These are phyloP conservation scores for Penicillium mononematosum DNA, from an alignment of 495 filamentous ascomycete genomes.

Conservation along the genomic window DNA sequence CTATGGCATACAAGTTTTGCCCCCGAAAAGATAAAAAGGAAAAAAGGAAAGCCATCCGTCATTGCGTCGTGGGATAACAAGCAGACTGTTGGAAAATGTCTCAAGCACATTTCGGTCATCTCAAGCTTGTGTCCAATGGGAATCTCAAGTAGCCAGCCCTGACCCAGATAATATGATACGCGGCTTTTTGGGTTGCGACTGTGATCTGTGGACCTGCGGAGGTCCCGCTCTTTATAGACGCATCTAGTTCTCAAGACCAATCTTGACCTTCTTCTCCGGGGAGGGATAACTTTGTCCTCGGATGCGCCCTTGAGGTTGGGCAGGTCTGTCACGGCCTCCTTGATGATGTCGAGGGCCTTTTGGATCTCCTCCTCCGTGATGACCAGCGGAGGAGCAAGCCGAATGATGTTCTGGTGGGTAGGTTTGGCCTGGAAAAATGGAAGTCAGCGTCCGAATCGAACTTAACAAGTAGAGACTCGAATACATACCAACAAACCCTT, in stretches of 20 bases:
- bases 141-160: not conserved
- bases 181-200: not conserved
- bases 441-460: slow-evolving; percentile 27
- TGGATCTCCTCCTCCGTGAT: slow-evolving; percentile 57
- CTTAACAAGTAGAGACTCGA: not conserved
- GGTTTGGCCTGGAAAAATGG: slow-evolving; percentile 75
- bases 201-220: not conserved
- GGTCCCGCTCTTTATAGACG: not conserved
- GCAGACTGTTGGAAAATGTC: not conserved
- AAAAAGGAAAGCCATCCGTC: slow-evolving; percentile 16
- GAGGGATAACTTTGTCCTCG: slow-evolving; percentile 49
- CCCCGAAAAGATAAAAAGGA: not conserved
- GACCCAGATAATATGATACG: not conserved
- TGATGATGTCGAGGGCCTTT: slow-evolving; percentile 50
- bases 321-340: slow-evolving; percentile 48
- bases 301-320: slow-evolving; percentile 47
- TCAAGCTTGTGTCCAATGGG: slow-evolving; percentile 4
- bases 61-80: slow-evolving; percentile 18
- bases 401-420: slow-evolving; percentile 94
- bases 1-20: slow-evolving; percentile 5
- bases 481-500: slow-evolving; percentile 84
- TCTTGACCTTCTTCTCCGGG: slow-evolving; percentile 52
- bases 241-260: slow-evolving; percentile 48
- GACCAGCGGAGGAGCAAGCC: slow-evolving; percentile 56
- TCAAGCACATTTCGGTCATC: not conserved